Evolutionary conservation across 768 basidiomycete species (phyloP), one percentile per base, ranked within the genome.

Genomic region (Tephrocybe sp.): DNA sequence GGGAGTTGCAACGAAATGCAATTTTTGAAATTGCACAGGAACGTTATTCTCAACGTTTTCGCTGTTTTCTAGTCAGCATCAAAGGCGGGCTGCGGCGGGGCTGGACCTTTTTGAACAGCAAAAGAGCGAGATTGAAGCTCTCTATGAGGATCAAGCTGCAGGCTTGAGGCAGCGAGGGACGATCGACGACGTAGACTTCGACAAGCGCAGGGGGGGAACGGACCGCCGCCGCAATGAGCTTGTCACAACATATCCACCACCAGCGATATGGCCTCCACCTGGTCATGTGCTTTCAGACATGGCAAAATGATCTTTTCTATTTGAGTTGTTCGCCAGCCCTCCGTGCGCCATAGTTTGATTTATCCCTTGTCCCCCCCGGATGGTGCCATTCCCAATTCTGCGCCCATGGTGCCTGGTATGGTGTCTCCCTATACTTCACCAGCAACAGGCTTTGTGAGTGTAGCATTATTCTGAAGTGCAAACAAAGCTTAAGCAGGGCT

Each of bases 361-460:
- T n/a, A n/a, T n/a, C n/a, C n/a, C n/a, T n/a, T n/a, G n/a, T n/a
- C n/a, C n/a, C n/a, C n/a, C n/a, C n/a, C n/a, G n/a, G n/a, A n/a
- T n/a, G n/a, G n/a, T n/a, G n/a, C n/a, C n/a, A n/a, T n/a, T n/a
- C n/a, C n/a, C n/a, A n/a, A n/a, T n/a, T n/a, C n/a, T n/a, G n/a
- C n/a, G n/a, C n/a, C n/a, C n/a, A n/a, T n/a, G n/a, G n/a, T n/a
- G n/a, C n/a, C n/a, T n/a, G 26, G 7, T 7, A 7, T 26, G 3
- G 26, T 7, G 4, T 26, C 26, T 7, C 3, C 14, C 14, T 20
- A 22, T 13, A 22, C 16, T 20, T 45, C 50, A 8, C 45, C 51
- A 7, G 12, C 51, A 23, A 19, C 22, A 16, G 51, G 51, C 5
- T 52, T 52, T 31, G 51, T 52, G n/a, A 40, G 51, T 41, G 5